Base-by-base conservation (phyloP, 2,329 filamentous ascomycete genomes). In the Phialemonium atrogriseum region DNA sequence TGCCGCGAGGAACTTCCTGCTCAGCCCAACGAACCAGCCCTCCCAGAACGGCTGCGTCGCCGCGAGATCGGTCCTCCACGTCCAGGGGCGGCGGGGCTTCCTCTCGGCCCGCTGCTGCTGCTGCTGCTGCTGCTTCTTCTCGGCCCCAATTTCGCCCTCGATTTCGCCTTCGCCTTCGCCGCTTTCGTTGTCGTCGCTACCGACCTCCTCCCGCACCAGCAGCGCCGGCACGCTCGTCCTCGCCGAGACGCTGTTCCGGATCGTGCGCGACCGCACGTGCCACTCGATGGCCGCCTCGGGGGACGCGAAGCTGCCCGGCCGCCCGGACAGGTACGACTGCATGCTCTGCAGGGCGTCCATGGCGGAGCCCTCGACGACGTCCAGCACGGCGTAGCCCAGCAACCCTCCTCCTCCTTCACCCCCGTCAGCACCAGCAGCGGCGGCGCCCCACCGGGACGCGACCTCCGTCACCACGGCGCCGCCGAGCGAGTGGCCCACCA, bases 331-430 rank as follows among this genome's bases (percentile, higher is more conserved):
- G 55, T 95, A 95, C 4, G 80, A 82, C 44, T 91, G 82, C 91
- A 98, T 98, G 56, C 83, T 88, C 55, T 87, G 79, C 32, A 98
- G 68, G 3, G 91, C 89, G 54, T 96, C 91, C 57, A 98, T 89
- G 20, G 91, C 91, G 1, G 85, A 94, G 9, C 91, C 84, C 58
- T 98, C 91, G 17, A 98, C 91, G 5, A 98, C 86, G 57, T 98
- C 91, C 11, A 98, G 66, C 7, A 96, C 88, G 4, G 79, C 84
- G 57, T 89, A 94, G 13, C 85, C 91, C 11, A 96, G 64, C 2
- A 96, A 55, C 16, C 77, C 70, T 22, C 60, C 55, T 2, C 81
- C 84, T 21, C 94, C 61, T 23, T 67, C 61, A 1, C 75, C 75
- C n/a, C n/a, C n/a, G n/a, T n/a, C n/a, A n/a, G n/a, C n/a, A n/a